Base-by-base conservation (phyloP, 352 stramenopile genomes). In the Phytophthora podocarpi region DNA sequence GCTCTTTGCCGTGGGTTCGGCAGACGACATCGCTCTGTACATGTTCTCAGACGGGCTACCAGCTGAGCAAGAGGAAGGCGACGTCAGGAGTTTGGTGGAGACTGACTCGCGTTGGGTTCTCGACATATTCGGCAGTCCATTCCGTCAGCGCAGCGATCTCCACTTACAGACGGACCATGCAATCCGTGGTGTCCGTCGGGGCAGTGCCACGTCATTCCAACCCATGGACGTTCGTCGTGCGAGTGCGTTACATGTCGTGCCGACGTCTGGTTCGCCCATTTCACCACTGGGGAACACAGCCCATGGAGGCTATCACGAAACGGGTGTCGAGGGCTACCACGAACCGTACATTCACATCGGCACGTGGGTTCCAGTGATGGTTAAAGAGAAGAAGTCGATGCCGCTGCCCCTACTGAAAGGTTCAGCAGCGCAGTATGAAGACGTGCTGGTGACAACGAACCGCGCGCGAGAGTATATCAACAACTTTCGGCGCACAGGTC, bases 321-420 rank as follows among this genome's bases (percentile, higher is more conserved):
- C 26, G 3, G 27, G 31, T 20, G 23, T 50, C 16, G 48, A 65
- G 4, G 53, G 64, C 3, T 79, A 78, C 50, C 70, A 86, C 3
- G 81, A 93, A 64, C 84, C 84, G 5, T 89, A 91, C 43, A 83
- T 90, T 31, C 81, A 93, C 46, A 87, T 93, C 18, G 84, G 81
- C 13, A 93, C 81, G 10, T 93, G 81, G 81, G 66, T 87, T n/a
- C 78, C 75, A 2, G 62, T 90, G 37, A 68, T 89, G 46, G n/a
- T 78, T 5, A 87, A 78, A 11, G 73, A 88, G 55, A 80, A 76
- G 36, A 54, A 45, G 11, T 21, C 50, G 7, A 31, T 34, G 2
- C 6, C 72, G 6, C 40, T 81, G 13, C 64, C 53, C 7, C 36
- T 78, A 3, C 61, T 85, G 32, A 88, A 84, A 53, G 49, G 66